Evolutionary conservation across 495 filamentous ascomycete genomes (phyloP).

Genomic region (Penicillium flavigenum): DNA sequence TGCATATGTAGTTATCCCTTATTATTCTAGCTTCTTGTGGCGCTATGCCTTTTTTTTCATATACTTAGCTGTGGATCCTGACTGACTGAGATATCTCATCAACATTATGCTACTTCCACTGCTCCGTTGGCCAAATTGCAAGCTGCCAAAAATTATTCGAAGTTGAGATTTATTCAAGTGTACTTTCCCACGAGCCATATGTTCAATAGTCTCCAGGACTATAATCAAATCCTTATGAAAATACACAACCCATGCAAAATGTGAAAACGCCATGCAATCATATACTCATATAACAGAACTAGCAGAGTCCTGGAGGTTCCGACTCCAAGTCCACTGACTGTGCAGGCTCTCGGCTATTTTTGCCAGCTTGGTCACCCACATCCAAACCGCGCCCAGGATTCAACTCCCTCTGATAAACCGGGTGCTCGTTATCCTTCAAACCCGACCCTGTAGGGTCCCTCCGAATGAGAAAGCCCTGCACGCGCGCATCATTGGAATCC

Average conservation of each 20-base stretch:
- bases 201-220: neutral
- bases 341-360: slow-evolving; percentile 4
- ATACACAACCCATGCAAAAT: slow-evolving; percentile 8
- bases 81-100: neutral
- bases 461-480: slow-evolving; percentile 70
- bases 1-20: neutral
- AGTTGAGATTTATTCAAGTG: neutral
- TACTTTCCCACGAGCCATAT: neutral
- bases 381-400: slow-evolving; percentile 21
- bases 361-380: neutral
- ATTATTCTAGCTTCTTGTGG: neutral
- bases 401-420: slow-evolving; percentile 38
- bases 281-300: neutral
- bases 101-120: neutral
- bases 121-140: neutral
- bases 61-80: neutral
- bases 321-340: neutral
- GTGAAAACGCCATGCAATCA: neutral
- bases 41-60: neutral
- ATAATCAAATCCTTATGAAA: neutral
- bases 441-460: slow-evolving; percentile 57
- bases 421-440: slow-evolving; percentile 43
- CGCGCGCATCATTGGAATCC: slow-evolving; percentile 57
- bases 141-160: neutral
- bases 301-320: neutral